Evolutionary conservation across 2,329 filamentous ascomycete genomes (phyloP).

Genomic region (Pseudogymnoascus sp.): DNA sequence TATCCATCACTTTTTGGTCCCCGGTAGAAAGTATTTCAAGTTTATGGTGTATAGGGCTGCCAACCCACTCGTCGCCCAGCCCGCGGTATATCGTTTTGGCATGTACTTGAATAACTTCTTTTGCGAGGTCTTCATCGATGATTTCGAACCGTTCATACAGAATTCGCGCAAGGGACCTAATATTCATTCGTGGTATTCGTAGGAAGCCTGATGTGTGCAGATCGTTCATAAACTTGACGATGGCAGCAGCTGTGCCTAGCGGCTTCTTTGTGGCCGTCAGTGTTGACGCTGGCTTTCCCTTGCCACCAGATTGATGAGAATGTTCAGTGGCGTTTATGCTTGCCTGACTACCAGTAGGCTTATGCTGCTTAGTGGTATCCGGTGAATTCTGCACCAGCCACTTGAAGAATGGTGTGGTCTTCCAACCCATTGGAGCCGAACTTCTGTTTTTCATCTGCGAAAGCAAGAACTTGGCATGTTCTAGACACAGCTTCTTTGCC

Average conservation of each 20-base stretch:
- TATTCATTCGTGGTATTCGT: slow-evolving; percentile 7
- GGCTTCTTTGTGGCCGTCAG: background rate
- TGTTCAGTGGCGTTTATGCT: background rate
- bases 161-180: slow-evolving; percentile 5
- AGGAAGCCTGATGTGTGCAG: background rate
- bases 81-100: slow-evolving; percentile 10
- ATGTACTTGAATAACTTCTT: slow-evolving; percentile 10
- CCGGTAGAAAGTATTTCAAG: background rate
- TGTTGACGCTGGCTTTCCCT: background rate
- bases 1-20: background rate
- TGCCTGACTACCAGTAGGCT: background rate
- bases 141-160: slow-evolving; percentile 12
- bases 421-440: slow-evolving; percentile 34
- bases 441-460: slow-evolving; percentile 40
- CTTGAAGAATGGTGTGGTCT: slow-evolving; percentile 39
- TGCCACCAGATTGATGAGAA: background rate
- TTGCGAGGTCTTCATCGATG: slow-evolving; percentile 3
- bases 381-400: slow-evolving; percentile 35
- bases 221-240: slow-evolving; percentile 10
- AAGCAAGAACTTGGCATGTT: slow-evolving; percentile 46
- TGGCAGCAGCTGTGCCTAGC: background rate
- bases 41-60: slow-evolving; percentile 8
- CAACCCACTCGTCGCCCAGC: slow-evolving; percentile 10
- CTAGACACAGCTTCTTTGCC: slow-evolving; percentile 38
- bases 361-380: background rate